Evolutionary conservation across 352 stramenopile species (phyloP), one percentile per base, ranked within the genome.

Genomic region (Pythium monospermum): DNA sequence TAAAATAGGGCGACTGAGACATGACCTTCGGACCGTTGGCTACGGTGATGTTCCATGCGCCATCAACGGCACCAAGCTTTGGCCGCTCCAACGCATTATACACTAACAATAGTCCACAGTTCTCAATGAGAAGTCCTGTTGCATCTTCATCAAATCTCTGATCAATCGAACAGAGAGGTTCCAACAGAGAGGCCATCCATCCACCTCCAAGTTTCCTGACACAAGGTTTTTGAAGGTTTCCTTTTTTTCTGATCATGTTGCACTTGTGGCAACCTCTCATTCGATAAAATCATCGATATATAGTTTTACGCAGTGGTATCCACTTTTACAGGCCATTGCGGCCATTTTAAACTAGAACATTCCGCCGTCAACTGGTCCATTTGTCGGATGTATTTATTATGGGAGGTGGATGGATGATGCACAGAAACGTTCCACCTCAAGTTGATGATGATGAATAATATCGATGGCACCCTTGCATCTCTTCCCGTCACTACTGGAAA

Each of bases 251-350:
- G 10, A n/a, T n/a, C 48, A 55, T 25, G 48, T 55, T 55, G 48
- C 48, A 55, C 48, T 55, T 55, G 48, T n/a, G 10, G 21, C 36
- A 35, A 55, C 48, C 48, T 55, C 36, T 55, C 22, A 4, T 28
- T 13, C 12, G 25, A 46, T 55, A 55, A 55, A 55, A 47, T 25
- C 15, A 28, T 44, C 19, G 23, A 32, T 23, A 28, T 15, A 53
- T 27, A 6, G 3, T 1, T 3, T 53, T 44, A 23, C 13, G 19
- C 6, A n/a, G 33, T 36, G 1, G 6, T 37, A 33, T 32, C 3
- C 4, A 13, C 35, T 13, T 53, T 22, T 27, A 3, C 41, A 39
- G 28, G 23, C 4, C 10, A 25, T 23, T 28, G 6, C 6, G 18
- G 5, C 28, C 13, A 27, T 1, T 30, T n/a, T 3, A 1, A 30